Evolutionary conservation across 2,329 filamentous ascomycete genomes (phyloP), one percentile per base, ranked within the genome.

Genomic region (Bipolaris zeicola): DNA sequence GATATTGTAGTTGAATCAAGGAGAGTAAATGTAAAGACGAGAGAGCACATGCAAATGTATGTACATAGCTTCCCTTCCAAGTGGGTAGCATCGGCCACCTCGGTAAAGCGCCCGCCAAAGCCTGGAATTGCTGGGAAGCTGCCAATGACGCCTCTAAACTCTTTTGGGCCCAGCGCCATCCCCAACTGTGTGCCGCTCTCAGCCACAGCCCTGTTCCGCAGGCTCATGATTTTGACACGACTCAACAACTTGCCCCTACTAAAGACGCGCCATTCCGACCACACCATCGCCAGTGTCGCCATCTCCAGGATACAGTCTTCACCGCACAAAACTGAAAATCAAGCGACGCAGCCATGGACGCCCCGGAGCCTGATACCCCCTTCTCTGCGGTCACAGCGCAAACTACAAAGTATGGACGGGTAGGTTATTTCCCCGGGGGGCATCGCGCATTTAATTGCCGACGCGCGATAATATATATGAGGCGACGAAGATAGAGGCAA

Each of bases 301-400:
- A 34, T 22, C 20, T n/a, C 26, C 50, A 44, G 10, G 22, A 26
- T 13, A 34, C 41, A 20, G 13, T 31, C 38, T 33, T 36, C 2
- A 14, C 26, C 50, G 22, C 45, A 33, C 43, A 16, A 24, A 11
- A 46, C 52, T 48, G 22, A 50, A 38, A 34, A 47, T 11, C 4
- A 20, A 47, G 31, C 44, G 18, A 49, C 60, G 36, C 61, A 47
- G 61, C 37, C 11, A 96, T 96, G 93, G 92, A 97, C 81, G 87
- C 87, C 70, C 85, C 88, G 61, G 92, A 96, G 81, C 89, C 91
- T 62, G 92, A 96, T 81, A 96, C 92, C 78, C 92, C 93, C 80
- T 97, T 96, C 80, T 90, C 89, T 73, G 90, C 92, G 63, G 91
- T 97, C 74, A 90, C 87, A 69, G 87, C 90, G 74, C 94, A 97